Conservation (phyloP, 192 early-diverging fungal species). For the Entomortierella beljakovae region DNA sequence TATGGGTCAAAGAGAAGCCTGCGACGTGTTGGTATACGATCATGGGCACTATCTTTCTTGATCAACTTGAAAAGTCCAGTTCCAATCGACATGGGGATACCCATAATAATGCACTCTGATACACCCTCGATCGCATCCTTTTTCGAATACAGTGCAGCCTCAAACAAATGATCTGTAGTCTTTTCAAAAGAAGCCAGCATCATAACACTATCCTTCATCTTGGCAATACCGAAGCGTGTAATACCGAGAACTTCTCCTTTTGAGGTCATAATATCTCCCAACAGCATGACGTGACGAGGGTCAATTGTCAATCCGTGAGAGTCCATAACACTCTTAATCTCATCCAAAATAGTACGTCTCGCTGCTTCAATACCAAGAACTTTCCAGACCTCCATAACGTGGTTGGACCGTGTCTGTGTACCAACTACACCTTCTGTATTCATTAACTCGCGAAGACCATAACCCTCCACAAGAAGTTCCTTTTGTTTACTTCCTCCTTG, state of each 20-base stretch:
- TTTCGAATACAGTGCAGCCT: conserved; percentile 96
- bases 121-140: conserved; percentile 95
- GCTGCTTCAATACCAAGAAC: conserved; percentile 98
- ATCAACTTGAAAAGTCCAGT: conserved; percentile 97
- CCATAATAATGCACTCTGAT: conserved; percentile 99
- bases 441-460: conserved; percentile 94
- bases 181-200: conserved; percentile 99
- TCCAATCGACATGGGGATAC: conserved; percentile 96
- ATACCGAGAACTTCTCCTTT: conserved; percentile 99
- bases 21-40: conserved; percentile 65
- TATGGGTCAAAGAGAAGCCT: conserved; percentile 73
- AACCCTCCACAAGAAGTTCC: conserved; percentile 91
- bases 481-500: conserved; percentile 64
- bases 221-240: conserved; percentile 98
- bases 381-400: conserved; percentile 91
- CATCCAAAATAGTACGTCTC: conserved; percentile 86
- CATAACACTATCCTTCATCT: conserved; percentile 99
- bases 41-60: conserved; percentile 67
- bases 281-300: conserved; percentile 93
- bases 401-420: conserved; percentile 82
- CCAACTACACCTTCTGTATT: conserved; percentile 93
- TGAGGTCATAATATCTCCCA: conserved; percentile 98
- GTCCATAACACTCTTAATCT: conserved; percentile 88
- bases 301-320: conserved; percentile 96
- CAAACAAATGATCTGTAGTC: conserved; percentile 99